Evolutionary conservation across 192 early-diverging fungal genomes (phyloP).

Genomic region (Chytriomyces confervae): DNA sequence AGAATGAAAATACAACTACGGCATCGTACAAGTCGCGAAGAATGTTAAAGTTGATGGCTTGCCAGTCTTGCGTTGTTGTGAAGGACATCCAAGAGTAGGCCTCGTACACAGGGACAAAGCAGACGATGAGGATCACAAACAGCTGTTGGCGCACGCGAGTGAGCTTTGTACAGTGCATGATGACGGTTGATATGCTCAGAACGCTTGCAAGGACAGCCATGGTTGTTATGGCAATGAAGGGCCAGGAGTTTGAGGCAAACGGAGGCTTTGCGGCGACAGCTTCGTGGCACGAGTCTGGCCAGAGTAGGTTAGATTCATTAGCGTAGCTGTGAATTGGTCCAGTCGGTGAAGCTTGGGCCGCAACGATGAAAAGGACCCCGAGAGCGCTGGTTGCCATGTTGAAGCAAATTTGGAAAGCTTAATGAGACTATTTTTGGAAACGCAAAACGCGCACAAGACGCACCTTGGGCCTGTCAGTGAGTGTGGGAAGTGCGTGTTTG

Average conservation of each 20-base stretch:
- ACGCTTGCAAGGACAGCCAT: neutral
- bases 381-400: no score
- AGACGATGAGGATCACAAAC: neutral
- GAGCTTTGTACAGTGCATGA: constrained; percentile 1
- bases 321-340: no score
- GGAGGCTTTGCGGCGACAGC: neutral
- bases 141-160: constrained; percentile 1
- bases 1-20: constrained; percentile 9
- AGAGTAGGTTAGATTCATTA: neutral
- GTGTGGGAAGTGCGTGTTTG: no score
- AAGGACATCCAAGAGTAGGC: constrained; percentile 3
- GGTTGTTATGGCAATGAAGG: neutral
- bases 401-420: no score
- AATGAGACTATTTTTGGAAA: no score
- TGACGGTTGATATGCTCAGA: constrained; percentile 4
- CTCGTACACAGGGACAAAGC: constrained; percentile 1
- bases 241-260: neutral
- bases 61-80: neutral
- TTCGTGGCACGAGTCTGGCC: neutral
- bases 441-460: no score
- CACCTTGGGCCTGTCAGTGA: no score
- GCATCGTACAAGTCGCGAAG: constrained; percentile 16
- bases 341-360: no score
- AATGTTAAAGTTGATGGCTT: constrained; percentile 8
- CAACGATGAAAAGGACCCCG: no score